Conservation (phyloP, 2,329 filamentous ascomycete genomes). For the Sporothrix euskadiensis region DNA sequence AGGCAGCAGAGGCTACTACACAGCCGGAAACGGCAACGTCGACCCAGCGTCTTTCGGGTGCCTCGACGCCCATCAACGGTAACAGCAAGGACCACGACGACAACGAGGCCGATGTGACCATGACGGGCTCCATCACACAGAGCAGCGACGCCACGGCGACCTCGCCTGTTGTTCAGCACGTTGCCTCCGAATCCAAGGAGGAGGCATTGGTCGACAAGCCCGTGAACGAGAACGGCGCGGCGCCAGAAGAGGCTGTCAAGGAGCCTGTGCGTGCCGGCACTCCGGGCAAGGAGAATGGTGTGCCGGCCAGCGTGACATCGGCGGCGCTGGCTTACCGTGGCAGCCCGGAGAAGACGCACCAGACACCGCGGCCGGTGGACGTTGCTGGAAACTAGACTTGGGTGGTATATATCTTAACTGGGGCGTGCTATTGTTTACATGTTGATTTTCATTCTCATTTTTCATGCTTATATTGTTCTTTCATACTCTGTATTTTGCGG, state of each 20-base stretch:
- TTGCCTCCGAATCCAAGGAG: neutral
- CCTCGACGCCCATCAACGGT: conserved; percentile 25
- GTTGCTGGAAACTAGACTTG: conserved; percentile 30
- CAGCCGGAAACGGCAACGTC: neutral
- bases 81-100: conserved; percentile 1
- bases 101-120: conserved; percentile 26
- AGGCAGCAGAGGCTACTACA: neutral
- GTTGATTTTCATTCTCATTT: neutral
- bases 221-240: neutral
- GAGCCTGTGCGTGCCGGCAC: conserved; percentile 11
- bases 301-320: conserved; percentile 36
- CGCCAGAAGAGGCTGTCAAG: neutral
- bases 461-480: neutral
- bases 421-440: neutral
- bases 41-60: conserved; percentile 24
- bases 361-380: conserved; percentile 40
- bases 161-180: conserved; percentile 19
- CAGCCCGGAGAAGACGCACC: conserved; percentile 59
- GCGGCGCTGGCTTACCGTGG: conserved; percentile 59
- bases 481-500: neutral
- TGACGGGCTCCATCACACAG: conserved; percentile 23
- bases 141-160: conserved; percentile 29
- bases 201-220: conserved; percentile 15
- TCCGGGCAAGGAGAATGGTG: conserved; percentile 32
- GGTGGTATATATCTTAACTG: neutral